Base-by-base conservation (phyloP, 2,329 filamentous ascomycete species). In the Monilinia fructigena region DNA sequence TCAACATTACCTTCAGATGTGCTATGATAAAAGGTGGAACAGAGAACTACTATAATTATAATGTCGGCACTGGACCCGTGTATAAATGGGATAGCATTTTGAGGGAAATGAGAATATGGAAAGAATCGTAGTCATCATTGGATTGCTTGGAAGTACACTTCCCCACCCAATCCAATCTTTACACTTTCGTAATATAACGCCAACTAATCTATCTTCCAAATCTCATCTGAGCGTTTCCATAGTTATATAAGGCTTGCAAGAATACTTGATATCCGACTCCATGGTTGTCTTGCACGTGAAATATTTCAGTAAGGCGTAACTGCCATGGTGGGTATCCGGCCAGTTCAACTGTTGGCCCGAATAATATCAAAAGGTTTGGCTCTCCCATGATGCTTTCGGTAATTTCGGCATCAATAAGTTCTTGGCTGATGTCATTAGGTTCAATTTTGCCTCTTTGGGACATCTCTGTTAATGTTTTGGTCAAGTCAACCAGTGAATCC, bases 311-410 rank as follows among this genome's bases (percentile, higher is more conserved):
- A 75, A 99, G 80, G 54, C 95, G 86, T 69, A 98, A 85, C 79
- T 97, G 95, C 95, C 95, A 99, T 0, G 95, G 95, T 12, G 95
- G 95, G 76, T 98, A 99, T 12, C 95, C 93, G 64, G 92, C 89
- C 55, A 99, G 80, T 76, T 93, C 89, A 64, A 98, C 87, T 60
- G 88, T 86, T 4, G 93, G 91, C 1, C 90, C 88, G 77, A 99
- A 99, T 11, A 97, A 80, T 65, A 99, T 85, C 67, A 99, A 81
- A 18, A 99, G 82, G 76, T 98, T 93, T 2, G 95, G 95, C 78
- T 99, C 94, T 12, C 86, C 83, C 84, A 96, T 95, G 68, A 96
- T 88, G 62, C 84, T 86, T 75, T 89, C 86, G 18, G 81, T 90
- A 61, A 99, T 84, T 78, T 99, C 95, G 5, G 92, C 90, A 75